Evolutionary conservation across 352 stramenopile species (phyloP).

Genomic region (Globisporangium perplexum): DNA sequence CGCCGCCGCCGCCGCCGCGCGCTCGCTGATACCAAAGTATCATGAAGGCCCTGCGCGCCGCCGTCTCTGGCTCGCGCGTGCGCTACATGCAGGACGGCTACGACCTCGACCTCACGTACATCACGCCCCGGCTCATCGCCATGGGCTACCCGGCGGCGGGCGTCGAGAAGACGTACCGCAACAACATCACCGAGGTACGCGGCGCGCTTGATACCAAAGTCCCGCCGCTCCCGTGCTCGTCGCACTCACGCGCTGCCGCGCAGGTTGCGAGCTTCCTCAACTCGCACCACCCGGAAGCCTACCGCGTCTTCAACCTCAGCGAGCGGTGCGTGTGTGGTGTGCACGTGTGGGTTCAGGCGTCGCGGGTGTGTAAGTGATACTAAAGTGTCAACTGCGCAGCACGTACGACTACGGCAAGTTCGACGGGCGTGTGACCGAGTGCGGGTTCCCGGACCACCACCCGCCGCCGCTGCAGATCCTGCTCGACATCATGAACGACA

Average conservation of each 20-base stretch:
- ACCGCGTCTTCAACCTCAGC: slow-evolving; percentile 83
- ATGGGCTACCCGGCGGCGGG: slow-evolving; percentile 80
- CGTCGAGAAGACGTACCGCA: slow-evolving; percentile 84
- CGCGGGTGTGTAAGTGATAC: background rate
- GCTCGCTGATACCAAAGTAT: background rate
- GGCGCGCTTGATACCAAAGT: background rate
- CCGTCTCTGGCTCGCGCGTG: slow-evolving; percentile 75
- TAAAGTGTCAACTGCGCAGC: slow-evolving; percentile 4
- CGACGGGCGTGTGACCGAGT: slow-evolving; percentile 62
- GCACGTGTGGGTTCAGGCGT: too few relatives aligned
- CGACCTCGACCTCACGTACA: slow-evolving; percentile 85
- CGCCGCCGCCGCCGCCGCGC: too few relatives aligned
- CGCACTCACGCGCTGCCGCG: background rate
- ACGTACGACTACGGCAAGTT: slow-evolving; percentile 79
- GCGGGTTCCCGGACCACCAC: slow-evolving; percentile 77
- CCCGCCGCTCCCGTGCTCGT: background rate
- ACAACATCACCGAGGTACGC: slow-evolving; percentile 72
- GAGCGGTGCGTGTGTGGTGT: slow-evolving; percentile 32
- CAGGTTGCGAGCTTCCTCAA: slow-evolving; percentile 63
- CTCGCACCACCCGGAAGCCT: slow-evolving; percentile 52
- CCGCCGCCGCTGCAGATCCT: slow-evolving; percentile 70
- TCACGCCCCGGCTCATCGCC: slow-evolving; percentile 70
- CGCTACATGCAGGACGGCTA: slow-evolving; percentile 80
- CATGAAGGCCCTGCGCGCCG: slow-evolving; percentile 78
- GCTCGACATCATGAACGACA: slow-evolving; percentile 83